phyloP scores from a whole-genome alignment of 257 asterid species.

The Primulina tabacum region DNA sequence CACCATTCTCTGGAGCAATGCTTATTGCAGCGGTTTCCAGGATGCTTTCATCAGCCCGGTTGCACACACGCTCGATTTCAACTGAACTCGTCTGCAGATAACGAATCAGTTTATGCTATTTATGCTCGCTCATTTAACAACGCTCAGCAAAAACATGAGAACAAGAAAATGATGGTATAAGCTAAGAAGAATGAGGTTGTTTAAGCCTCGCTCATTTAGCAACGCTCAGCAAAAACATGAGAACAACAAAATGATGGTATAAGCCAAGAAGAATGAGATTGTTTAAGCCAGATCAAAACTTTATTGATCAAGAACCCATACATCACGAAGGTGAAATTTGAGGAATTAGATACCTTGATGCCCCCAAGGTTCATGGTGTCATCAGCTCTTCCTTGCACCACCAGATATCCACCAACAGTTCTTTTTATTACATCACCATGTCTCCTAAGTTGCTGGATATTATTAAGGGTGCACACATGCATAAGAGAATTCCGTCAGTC shows the following conservation, averaged over 20 bases:
- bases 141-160: neutral
- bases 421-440: slow-evolving; percentile 85
- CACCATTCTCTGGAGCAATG: slow-evolving; percentile 64
- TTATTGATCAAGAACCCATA: no score
- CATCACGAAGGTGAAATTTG: neutral
- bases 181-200: no score
- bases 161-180: neutral
- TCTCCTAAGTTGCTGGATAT: slow-evolving; percentile 74
- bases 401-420: slow-evolving; percentile 61
- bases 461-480: neutral
- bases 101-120: neutral
- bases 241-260: neutral
- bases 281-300: no score
- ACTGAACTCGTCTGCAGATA: slow-evolving; percentile 71
- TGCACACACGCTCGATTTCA: slow-evolving; percentile 81
- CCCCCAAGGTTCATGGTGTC: slow-evolving; percentile 99
- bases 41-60: slow-evolving; percentile 61
- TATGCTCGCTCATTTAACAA: neutral
- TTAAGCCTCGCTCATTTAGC: neutral
- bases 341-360: slow-evolving; percentile 55
- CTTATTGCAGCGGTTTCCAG: slow-evolving; percentile 89
- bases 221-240: neutral
- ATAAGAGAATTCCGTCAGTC: neutral
- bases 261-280: no score
- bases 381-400: slow-evolving; percentile 89